phyloP scores from a whole-genome alignment of 202 grass and related monocot species.

The Tripidium arundinaceum region DNA sequence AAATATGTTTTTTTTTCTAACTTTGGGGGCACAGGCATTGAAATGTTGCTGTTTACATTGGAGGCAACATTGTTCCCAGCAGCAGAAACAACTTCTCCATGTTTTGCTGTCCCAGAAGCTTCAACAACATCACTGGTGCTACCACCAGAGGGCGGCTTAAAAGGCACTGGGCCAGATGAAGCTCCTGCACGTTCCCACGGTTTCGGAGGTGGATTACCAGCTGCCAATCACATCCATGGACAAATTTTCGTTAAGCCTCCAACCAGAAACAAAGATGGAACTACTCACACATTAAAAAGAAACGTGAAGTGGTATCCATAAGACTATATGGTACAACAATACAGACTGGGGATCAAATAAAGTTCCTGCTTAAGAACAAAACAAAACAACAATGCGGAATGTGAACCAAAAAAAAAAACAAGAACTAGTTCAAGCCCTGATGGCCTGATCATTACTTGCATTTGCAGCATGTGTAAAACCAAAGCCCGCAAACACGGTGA shows the following conservation, averaged over 20 bases:
- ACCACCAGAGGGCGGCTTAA: conserved; percentile 71
- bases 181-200: conserved; percentile 68
- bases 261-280: neutral
- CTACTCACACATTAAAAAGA: neutral
- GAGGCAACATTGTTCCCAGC: conserved; percentile 36
- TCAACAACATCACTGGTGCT: conserved; percentile 78
- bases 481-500: neutral
- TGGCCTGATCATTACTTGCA: neutral
- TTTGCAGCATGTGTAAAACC: neutral
- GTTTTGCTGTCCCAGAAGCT: conserved; percentile 80
- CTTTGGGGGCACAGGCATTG: conserved; percentile 55
- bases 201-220: conserved; percentile 57
- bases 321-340: neutral
- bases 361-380: neutral
- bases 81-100: conserved; percentile 60
- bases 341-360: neutral
- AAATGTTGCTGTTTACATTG: conserved; percentile 36
- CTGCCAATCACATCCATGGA: conserved; percentile 36
- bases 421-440: neutral
- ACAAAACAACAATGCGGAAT: neutral
- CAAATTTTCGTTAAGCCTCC: neutral
- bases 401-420: neutral
- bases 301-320: neutral
- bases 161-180: conserved; percentile 61
- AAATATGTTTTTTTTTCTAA: no score